phyloP scores from a whole-genome alignment of 768 basidiomycete species.

The Boletus eberwhitei region DNA sequence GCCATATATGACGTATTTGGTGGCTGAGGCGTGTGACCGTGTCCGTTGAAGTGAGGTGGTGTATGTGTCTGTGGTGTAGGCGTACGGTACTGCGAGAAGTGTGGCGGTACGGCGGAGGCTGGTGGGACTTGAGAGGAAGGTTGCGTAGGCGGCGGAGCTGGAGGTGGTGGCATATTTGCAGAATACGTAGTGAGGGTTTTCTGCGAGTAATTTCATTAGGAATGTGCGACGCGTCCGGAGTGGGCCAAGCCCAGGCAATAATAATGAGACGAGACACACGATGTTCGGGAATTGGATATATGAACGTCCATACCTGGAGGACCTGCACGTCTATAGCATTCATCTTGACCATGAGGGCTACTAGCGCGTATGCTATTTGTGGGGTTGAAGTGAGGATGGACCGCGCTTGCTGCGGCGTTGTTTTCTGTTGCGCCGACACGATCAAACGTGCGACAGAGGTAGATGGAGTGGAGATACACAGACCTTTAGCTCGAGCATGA shows the following conservation, averaged over 20 bases:
- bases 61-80: slow-evolving; percentile 34
- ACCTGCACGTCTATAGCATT: slow-evolving; percentile 73
- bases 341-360: slow-evolving; percentile 75
- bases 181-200: slow-evolving; percentile 61
- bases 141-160: slow-evolving; percentile 16
- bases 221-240: not conserved
- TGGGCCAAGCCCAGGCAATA: not conserved
- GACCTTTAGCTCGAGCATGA: slow-evolving; percentile 73
- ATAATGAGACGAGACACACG: not conserved
- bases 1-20: slow-evolving; percentile 16
- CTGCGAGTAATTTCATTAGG: slow-evolving; percentile 28
- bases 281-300: not conserved
- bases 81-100: slow-evolving; percentile 34
- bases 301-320: slow-evolving; percentile 51
- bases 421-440: slow-evolving; percentile 49
- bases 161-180: slow-evolving; percentile 19
- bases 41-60: slow-evolving; percentile 30
- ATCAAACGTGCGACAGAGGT: not conserved
- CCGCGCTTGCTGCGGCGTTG: slow-evolving; percentile 65
- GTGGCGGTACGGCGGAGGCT: slow-evolving; percentile 47
- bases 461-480: not conserved
- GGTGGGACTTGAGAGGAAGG: slow-evolving; percentile 25
- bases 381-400: slow-evolving; percentile 70
- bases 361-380: slow-evolving; percentile 72
- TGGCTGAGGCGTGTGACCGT: slow-evolving; percentile 27